Percentiles rank a stretch among this genome's conserved stretches.
These are phyloP conservation scores for Termitomyces sp. DNA, from an alignment of 768 basidiomycete genomes.

Conservation along the genomic window DNA sequence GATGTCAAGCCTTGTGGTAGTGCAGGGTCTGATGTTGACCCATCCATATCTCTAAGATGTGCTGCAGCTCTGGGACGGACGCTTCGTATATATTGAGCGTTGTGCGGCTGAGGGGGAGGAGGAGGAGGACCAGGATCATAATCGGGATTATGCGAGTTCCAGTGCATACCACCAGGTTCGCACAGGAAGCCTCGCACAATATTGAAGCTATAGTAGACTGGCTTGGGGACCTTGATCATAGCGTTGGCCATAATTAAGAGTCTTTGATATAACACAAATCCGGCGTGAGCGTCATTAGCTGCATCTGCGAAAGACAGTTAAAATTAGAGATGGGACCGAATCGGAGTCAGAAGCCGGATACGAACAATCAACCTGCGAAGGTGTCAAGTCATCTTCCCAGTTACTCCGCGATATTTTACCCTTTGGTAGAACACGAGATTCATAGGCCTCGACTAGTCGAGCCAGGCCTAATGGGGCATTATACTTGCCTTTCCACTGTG, in stretches of 20 bases:
- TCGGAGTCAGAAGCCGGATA: slow-evolving; percentile 8
- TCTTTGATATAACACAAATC: slow-evolving; percentile 43
- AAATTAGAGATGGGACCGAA: not conserved
- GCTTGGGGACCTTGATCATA: slow-evolving; percentile 27
- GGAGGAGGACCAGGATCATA: slow-evolving; percentile 73
- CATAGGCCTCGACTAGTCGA: slow-evolving; percentile 58
- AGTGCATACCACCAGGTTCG: slow-evolving; percentile 37
- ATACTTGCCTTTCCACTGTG: slow-evolving; percentile 69
- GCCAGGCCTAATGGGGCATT: slow-evolving; percentile 55
- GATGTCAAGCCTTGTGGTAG: not conserved
- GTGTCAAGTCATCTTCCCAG: slow-evolving; percentile 52
- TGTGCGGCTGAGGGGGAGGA: slow-evolving; percentile 31
- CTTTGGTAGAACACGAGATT: slow-evolving; percentile 46
- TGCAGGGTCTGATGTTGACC: not conserved
- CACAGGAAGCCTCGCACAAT: slow-evolving; percentile 38
- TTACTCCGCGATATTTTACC: slow-evolving; percentile 60
- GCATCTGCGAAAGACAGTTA: slow-evolving; percentile 38
- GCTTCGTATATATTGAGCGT: slow-evolving; percentile 4
- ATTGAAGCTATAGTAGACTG: slow-evolving; percentile 55
- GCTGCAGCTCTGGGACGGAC: not conserved
- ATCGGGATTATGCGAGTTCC: slow-evolving; percentile 56
- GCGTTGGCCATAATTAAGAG: slow-evolving; percentile 37
- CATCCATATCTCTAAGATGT: not conserved
- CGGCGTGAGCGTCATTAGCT: slow-evolving; percentile 66
- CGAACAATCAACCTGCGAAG: slow-evolving; percentile 56